Evolutionary conservation across 306 rosid genomes (phyloP).

Genomic region (Cucurbita pepo): DNA sequence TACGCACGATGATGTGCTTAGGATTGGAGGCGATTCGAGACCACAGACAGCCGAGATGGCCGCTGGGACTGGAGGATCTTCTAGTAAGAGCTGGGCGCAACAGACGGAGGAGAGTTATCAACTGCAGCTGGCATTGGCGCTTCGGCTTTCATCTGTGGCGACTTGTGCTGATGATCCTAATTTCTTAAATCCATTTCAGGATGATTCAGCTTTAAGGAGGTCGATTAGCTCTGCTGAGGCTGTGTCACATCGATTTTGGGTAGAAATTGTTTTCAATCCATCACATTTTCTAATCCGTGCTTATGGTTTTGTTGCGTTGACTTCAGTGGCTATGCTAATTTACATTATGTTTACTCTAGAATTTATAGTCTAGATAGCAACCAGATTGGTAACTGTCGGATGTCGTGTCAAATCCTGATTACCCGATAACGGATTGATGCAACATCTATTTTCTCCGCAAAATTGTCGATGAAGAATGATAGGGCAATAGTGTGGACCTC

Average conservation of each 20-base stretch:
- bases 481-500: neutral
- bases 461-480: neutral
- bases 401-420: neutral
- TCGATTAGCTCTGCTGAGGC: slow-evolving; percentile 35
- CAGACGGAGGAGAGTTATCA: slow-evolving; percentile 99
- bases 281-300: neutral
- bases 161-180: slow-evolving; percentile 88
- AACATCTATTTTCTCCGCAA: neutral
- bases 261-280: slow-evolving; percentile 3
- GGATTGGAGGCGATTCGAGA: slow-evolving; percentile 33
- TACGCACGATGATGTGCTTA: slow-evolving; percentile 39
- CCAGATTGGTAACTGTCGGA: neutral
- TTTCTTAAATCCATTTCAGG: slow-evolving; percentile 64
- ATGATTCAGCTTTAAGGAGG: slow-evolving; percentile 30
- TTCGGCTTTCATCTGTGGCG: slow-evolving; percentile 72
- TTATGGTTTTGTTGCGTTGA: neutral
- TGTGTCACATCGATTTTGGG: slow-evolving; percentile 90
- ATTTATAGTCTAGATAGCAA: neutral
- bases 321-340: neutral
- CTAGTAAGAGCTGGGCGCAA: slow-evolving; percentile 95
- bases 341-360: neutral
- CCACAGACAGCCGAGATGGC: slow-evolving; percentile 27
- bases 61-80: slow-evolving; percentile 30
- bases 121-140: slow-evolving; percentile 78
- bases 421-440: neutral